Conservation (phyloP, 345 rosid species). For the Melastoma malabathricum region DNA sequence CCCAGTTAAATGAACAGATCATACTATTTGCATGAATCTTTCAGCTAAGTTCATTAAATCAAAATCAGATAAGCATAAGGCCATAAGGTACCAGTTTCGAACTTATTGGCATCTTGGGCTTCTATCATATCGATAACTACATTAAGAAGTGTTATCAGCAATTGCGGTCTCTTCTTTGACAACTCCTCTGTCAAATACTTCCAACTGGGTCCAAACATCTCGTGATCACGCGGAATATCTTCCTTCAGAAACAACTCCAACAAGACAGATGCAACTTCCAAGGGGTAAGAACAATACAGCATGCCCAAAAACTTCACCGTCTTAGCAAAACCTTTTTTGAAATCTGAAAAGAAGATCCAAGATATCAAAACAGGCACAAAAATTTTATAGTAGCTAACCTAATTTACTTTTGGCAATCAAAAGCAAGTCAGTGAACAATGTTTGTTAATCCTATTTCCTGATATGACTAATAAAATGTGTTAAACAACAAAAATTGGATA, state of each 20-base stretch:
- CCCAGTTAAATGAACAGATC: too few relatives aligned
- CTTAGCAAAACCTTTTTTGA: conserved; percentile 34
- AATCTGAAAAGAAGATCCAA: conserved; percentile 38
- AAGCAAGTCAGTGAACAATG: too few relatives aligned
- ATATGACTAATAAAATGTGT: too few relatives aligned
- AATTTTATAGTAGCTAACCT: conserved; percentile 26
- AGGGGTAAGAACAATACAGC: conserved; percentile 52
- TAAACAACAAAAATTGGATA: too few relatives aligned
- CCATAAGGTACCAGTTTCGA: conserved; percentile 32
- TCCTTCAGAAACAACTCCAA: conserved; percentile 28
- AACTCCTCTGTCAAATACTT: conserved; percentile 42
- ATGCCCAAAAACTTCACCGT: conserved; percentile 40
- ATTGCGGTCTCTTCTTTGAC: conserved; percentile 61
- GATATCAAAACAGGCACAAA: conserved; percentile 23
- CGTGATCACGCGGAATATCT: conserved; percentile 18
- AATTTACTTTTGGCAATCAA: not conserved
- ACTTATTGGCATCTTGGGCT: conserved; percentile 26
- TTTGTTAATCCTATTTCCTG: too few relatives aligned
- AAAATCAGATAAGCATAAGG: not conserved
- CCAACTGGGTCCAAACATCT: conserved; percentile 16
- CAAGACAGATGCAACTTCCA: conserved; percentile 58
- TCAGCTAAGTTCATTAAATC: too few relatives aligned
- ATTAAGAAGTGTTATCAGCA: conserved; percentile 52
- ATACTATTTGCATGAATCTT: too few relatives aligned
- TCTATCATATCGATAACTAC: conserved; percentile 44